A percentile compares a stretch with the other conserved stretches of the same genome.
Evolutionary conservation across 2,329 filamentous ascomycete genomes (phyloP).

Genomic region (Pseudomassariella vexata): DNA sequence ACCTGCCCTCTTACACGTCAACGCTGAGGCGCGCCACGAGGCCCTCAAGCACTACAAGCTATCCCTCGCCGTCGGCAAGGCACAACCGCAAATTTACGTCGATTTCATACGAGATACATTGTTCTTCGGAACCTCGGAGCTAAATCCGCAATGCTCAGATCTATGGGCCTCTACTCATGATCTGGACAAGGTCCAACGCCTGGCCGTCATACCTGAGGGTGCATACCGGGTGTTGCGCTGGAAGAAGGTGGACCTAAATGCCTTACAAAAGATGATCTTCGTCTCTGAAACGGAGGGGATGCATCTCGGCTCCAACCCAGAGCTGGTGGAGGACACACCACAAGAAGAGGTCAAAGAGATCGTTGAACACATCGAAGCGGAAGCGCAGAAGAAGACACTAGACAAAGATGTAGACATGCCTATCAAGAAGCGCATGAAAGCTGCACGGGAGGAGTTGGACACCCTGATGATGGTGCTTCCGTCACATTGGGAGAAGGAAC

Average conservation of each 20-base stretch:
- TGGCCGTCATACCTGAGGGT: conserved; percentile 25
- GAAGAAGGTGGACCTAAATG: conserved; percentile 18
- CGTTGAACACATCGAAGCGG: conserved; percentile 14
- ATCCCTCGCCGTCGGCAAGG: conserved; percentile 17
- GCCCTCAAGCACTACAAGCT: conserved; percentile 24
- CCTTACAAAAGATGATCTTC: conserved; percentile 23
- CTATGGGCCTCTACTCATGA: conserved; percentile 21
- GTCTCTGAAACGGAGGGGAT: conserved; percentile 21
- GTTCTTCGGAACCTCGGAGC: conserved; percentile 23
- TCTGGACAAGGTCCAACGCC: conserved; percentile 16
- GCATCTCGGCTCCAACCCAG: conserved; percentile 15
- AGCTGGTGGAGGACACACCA: conserved; percentile 20
- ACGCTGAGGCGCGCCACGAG: conserved; percentile 24
- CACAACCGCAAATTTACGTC: conserved; percentile 21
- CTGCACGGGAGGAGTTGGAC: conserved; percentile 23
- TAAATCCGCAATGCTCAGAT: conserved; percentile 19
- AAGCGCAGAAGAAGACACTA: conserved; percentile 8
- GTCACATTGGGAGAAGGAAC: conserved; percentile 22
- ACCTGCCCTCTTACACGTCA: conserved; percentile 25
- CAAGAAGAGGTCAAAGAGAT: conserved; percentile 14
- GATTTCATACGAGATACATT: conserved; percentile 25
- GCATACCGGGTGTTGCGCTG: conserved; percentile 24
- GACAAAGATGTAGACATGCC: background rate
- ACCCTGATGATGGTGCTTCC: conserved; percentile 23
- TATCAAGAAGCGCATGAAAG: conserved; percentile 23